Conservation (phyloP, 108 stramenopile species). For the Schizochytrium sp. region DNA sequence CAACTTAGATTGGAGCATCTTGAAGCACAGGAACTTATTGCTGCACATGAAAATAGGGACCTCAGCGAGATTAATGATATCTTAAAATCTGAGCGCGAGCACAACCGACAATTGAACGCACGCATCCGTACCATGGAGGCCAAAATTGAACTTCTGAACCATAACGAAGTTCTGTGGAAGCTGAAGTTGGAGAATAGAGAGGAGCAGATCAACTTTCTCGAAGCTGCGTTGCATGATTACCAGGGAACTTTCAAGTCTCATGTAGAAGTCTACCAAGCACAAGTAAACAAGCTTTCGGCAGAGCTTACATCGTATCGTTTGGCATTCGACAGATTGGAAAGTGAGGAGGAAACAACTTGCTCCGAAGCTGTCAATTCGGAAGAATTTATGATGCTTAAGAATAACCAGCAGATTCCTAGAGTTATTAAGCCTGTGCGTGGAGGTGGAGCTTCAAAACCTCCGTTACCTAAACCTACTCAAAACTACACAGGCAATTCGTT, state of each 20-base stretch:
- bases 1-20: not conserved
- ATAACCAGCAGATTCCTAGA: not conserved
- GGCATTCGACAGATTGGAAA: not conserved
- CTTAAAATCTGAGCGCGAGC: slow-evolving; percentile 3
- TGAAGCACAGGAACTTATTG: slow-evolving; percentile 40
- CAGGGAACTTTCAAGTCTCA: slow-evolving; percentile 39
- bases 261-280: slow-evolving; percentile 15
- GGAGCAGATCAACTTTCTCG: slow-evolving; percentile 27
- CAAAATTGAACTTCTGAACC: not conserved
- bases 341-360: not conserved
- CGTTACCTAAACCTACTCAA: too few relatives aligned
- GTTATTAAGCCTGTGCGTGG: slow-evolving; percentile 8
- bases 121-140: not conserved
- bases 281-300: not conserved
- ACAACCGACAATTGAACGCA: not conserved
- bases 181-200: slow-evolving; percentile 39
- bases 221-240: slow-evolving; percentile 49
- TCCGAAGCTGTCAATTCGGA: not conserved
- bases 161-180: not conserved
- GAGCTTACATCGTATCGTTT: slow-evolving; percentile 32
- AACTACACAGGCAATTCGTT: too few relatives aligned
- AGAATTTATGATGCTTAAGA: not conserved
- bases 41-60: slow-evolving; percentile 20
- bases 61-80: not conserved
- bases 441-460: too few relatives aligned